Evolutionary conservation across 768 basidiomycete species (phyloP).

Genomic region (Kwoniella newhampshirensis): DNA sequence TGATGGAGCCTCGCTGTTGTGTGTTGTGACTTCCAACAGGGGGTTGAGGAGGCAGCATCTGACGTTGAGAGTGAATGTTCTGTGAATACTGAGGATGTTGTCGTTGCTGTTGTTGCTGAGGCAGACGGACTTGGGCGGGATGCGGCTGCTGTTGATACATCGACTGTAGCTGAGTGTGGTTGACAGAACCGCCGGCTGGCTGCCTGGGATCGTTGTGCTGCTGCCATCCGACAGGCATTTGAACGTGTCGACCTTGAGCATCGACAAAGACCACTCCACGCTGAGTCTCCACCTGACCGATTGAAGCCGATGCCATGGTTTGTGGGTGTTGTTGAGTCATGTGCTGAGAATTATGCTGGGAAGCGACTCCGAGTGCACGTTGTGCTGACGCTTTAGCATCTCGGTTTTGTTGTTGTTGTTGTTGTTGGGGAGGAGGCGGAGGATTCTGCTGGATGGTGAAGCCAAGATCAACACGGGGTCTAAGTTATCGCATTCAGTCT

Average conservation of each 20-base stretch:
- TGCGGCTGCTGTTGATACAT: slow-evolving; percentile 15
- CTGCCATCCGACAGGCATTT: slow-evolving; percentile 15
- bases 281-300: slow-evolving; percentile 11
- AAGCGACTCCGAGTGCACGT: slow-evolving; percentile 15
- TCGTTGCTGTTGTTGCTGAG: slow-evolving; percentile 9
- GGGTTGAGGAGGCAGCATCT: slow-evolving; percentile 18
- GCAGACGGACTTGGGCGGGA: slow-evolving; percentile 2
- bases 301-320: too few relatives aligned
- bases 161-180: slow-evolving; percentile 18
- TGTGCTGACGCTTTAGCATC: slow-evolving; percentile 15
- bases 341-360: slow-evolving; percentile 11
- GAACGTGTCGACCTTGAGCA: slow-evolving; percentile 14
- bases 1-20: slow-evolving; percentile 12
- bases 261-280: slow-evolving; percentile 14
- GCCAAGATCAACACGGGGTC: too few relatives aligned
- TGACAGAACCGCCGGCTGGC: slow-evolving; percentile 14
- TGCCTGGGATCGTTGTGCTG: slow-evolving; percentile 17
- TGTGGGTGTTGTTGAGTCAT: slow-evolving; percentile 10
- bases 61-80: slow-evolving; percentile 7
- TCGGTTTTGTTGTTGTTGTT: not conserved
- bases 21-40: not conserved
- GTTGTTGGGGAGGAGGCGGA: too few relatives aligned
- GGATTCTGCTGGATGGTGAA: too few relatives aligned
- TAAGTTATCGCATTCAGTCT: too few relatives aligned
- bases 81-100: slow-evolving; percentile 9